Evolutionary conservation across 1,284 basidiomycete genomes (phyloP).

Genomic region (Irpex sp.): DNA sequence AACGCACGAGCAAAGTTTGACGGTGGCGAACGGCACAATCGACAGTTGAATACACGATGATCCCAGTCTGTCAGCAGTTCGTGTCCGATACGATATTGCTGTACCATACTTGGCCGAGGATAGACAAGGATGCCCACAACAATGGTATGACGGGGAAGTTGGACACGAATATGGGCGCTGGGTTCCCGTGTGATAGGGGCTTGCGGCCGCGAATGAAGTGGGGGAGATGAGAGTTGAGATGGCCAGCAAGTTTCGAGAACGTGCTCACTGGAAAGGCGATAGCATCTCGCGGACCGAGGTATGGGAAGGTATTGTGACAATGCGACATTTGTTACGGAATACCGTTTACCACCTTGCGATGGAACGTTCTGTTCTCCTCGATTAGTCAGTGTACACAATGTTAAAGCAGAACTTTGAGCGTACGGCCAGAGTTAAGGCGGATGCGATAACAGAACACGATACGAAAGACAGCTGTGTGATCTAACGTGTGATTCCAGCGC

Average conservation of each 20-base stretch:
- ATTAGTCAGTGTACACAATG: not conserved
- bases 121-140: not conserved
- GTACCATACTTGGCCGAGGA: not conserved
- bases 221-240: not conserved
- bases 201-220: not conserved
- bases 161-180: not conserved
- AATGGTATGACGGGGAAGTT: not conserved
- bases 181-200: not conserved
- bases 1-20: not conserved
- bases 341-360: not conserved
- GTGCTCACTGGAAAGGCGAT: not conserved
- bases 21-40: not conserved
- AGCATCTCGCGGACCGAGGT: not conserved
- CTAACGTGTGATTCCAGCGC: not conserved
- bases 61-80: conserved; percentile 1
- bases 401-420: not conserved
- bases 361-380: not conserved
- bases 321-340: not conserved
- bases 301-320: not conserved
- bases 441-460: not conserved
- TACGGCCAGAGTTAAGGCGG: not conserved
- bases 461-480: not conserved
- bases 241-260: not conserved
- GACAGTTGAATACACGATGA: not conserved
- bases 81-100: not conserved